phyloP scores from a whole-genome alignment of 2,329 filamentous ascomycete genomes.

The Decorospora gaudefroyi region DNA sequence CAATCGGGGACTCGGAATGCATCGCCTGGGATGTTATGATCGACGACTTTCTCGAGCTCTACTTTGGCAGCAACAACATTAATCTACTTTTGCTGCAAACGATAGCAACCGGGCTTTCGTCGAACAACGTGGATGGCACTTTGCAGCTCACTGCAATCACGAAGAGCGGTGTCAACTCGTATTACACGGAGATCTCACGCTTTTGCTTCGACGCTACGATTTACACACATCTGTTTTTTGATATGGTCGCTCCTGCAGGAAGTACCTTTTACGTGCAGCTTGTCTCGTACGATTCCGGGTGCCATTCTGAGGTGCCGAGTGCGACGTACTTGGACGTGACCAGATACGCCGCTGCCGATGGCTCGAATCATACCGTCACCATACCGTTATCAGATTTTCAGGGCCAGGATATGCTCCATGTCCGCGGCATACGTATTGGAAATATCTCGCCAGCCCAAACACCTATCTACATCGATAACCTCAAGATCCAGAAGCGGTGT shows the following conservation, averaged over 20 bases:
- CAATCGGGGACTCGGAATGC: conserved; percentile 9
- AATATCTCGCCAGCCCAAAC: conserved; percentile 14
- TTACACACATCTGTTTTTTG: conserved; percentile 14
- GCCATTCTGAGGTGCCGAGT: conserved; percentile 6
- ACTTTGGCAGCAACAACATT: conserved; percentile 16
- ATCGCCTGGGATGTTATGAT: conserved; percentile 14
- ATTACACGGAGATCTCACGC: conserved; percentile 14
- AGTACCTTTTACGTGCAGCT: conserved; percentile 12
- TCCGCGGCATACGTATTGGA: conserved; percentile 13
- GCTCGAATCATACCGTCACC: conserved; percentile 11
- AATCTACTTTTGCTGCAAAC: conserved; percentile 12
- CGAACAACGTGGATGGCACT: conserved; percentile 11
- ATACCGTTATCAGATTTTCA: conserved; percentile 11
- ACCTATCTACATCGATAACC: conserved; percentile 11
- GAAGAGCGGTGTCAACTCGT: conserved; percentile 11
- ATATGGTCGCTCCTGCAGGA: conserved; percentile 11
- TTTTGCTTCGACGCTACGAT: conserved; percentile 13
- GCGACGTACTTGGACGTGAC: conserved; percentile 11
- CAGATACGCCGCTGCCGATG: conserved; percentile 11
- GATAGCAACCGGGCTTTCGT: conserved; percentile 8
- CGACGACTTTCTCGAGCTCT: conserved; percentile 14
- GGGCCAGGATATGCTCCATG: conserved; percentile 10
- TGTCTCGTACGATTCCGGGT: conserved; percentile 10
- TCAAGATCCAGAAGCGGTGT: conserved; percentile 15
- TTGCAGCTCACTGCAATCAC: conserved; percentile 13